Evolutionary conservation across 345 rosid species (phyloP).

Genomic region (Geranium brycei): DNA sequence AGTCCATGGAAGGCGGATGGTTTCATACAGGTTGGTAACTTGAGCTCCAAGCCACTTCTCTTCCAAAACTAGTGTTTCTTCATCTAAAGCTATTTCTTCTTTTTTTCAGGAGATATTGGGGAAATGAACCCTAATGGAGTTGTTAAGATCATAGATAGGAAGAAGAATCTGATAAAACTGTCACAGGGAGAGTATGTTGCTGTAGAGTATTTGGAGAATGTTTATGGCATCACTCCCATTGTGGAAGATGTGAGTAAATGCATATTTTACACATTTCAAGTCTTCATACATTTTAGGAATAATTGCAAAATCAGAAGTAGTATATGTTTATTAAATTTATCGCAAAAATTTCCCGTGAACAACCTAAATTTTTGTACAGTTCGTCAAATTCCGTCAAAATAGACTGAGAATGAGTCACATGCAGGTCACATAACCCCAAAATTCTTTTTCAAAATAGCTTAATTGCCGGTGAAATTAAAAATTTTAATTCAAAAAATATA

Average conservation of each 20-base stretch:
- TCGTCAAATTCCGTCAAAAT: too few species aligned
- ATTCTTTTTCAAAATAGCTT: too few species aligned
- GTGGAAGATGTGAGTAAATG: conserved; percentile 56
- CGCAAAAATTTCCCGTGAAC: too few species aligned
- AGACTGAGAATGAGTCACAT: too few species aligned
- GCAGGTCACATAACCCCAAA: too few species aligned
- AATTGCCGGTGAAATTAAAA: too few species aligned
- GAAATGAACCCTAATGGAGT: conserved; percentile 67
- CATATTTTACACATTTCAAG: not conserved
- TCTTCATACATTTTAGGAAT: not conserved
- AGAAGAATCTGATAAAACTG: conserved; percentile 80
- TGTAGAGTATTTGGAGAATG: conserved; percentile 68
- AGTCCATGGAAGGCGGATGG: conserved; percentile 80
- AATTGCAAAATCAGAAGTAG: too few species aligned
- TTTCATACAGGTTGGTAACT: conserved; percentile 66
- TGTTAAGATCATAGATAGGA: conserved; percentile 72
- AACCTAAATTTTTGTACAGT: too few species aligned
- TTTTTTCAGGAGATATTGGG: conserved; percentile 69
- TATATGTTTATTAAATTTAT: too few species aligned
- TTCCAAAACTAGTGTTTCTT: not conserved
- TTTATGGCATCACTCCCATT: conserved; percentile 36
- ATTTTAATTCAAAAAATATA: too few species aligned
- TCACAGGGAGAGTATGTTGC: conserved; percentile 98
- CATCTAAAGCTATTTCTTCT: conserved; percentile 3
- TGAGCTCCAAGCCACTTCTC: not conserved